Base-by-base conservation (phyloP, 768 basidiomycete genomes). In the Lentinus brumalis region DNA sequence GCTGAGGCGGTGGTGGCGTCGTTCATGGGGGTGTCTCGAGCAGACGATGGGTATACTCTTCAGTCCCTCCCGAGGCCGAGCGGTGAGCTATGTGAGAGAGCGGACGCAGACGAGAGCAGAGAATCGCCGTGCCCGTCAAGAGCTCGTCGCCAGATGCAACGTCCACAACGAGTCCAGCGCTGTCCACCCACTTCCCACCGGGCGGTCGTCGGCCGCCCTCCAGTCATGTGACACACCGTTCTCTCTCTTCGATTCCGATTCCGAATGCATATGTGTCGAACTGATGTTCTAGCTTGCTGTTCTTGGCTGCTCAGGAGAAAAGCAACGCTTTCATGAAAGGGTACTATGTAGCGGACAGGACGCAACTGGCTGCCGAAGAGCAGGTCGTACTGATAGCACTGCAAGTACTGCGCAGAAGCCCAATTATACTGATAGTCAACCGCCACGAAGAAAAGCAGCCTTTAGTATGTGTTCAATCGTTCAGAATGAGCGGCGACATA, bases 1-100 rank as follows among this genome's bases (percentile, higher is more conserved):
- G 64, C 15, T 12, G 35, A 32, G 50, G 14, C 29, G 60, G 53
- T 52, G 60, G 50, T 40, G 54, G 57, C 18, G 55, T 35, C 51
- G 53, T 57, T 56, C 65, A 66, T 66, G 45, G 47, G 51, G 58
- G 53, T 56, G 44, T 56, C 54, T 54, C 50, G 53, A 51, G 49
- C 30, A 47, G 41, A 52, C 31, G 50, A 38, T 41, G 50, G 40
- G 51, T 45, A 41, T 63, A 55, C 54, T 53, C 39, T 41, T 47
- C 59, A 54, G 41, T 31, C 45, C 47, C 15, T 18, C 38, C 44
- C 54, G 44, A 46, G 47, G 32, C 40, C 59, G 50, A 38, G 29
- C 6, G 40, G 44, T 46, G 53, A 32, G 46, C 8, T 30, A 40
- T 41, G 47, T 44, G 46, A 38, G 57, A 35, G 31, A 26, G 49